Conservation (phyloP, 768 basidiomycete species). For the Basidioascus undulatus region DNA sequence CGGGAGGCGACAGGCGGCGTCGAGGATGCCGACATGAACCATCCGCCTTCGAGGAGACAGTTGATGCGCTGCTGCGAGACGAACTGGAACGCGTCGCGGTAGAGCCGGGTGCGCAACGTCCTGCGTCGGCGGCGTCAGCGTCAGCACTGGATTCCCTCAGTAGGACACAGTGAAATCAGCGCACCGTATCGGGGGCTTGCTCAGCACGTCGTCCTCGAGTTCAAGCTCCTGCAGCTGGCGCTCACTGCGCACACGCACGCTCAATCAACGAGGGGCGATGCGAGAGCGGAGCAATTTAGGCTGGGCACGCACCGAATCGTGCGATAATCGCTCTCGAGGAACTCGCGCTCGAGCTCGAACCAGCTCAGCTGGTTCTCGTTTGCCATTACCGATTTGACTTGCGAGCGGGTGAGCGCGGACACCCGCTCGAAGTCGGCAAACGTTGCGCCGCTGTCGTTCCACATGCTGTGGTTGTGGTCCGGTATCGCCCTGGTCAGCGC, state of each 20-base stretch:
- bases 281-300: no score
- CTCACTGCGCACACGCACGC: no score
- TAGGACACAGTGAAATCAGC: background rate
- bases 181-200: conserved; percentile 63
- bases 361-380: conserved; percentile 50
- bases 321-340: conserved; percentile 58
- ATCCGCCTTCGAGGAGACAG: conserved; percentile 67
- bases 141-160: no score
- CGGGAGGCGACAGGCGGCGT: conserved; percentile 21
- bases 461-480: conserved; percentile 29
- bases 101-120: conserved; percentile 58
- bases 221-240: conserved; percentile 78
- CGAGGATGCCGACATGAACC: conserved; percentile 60
- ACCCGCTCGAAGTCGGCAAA: conserved; percentile 53
- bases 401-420: conserved; percentile 51
- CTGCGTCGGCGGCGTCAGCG: conserved; percentile 21
- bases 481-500: background rate
- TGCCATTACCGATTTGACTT: conserved; percentile 56
- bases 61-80: conserved; percentile 70
- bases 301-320: no score
- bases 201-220: conserved; percentile 61
- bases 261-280: no score
- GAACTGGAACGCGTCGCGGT: conserved; percentile 75
- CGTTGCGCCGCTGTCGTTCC: conserved; percentile 64
- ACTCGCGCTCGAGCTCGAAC: conserved; percentile 63